Base-by-base conservation (phyloP, 306 rosid species). In the Begonia peltatifolia region DNA sequence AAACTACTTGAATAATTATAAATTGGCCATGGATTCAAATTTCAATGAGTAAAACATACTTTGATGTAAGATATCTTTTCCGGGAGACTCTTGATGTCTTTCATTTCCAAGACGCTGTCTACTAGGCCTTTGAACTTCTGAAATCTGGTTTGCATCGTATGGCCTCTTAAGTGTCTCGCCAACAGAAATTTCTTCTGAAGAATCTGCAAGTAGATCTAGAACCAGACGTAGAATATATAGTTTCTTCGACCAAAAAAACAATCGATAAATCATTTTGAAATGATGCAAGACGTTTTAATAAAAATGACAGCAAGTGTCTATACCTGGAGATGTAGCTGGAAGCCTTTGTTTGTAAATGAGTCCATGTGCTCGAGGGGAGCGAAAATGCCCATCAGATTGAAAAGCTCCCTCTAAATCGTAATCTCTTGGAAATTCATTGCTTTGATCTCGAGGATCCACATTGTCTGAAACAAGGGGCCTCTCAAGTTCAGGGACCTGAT, bases 321-420 rank as follows among this genome's bases (percentile, higher is more conserved):
- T 30, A 30, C 38, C 38, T 30, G 84, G 67, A 53, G 82, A 58
- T 60, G 63, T 42, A 36, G 60, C 9, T 11, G 71, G 78, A 54
- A 79, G 41, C 82, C 96, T 86, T 17, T 53, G 89, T 71, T 92
- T 92, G 60, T 80, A 66, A 72, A 81, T 53, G 62, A 81, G 83
- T 13, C 93, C 83, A 23, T 66, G 79, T 22, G 72, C 14, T 64
- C 64, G 58, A 5, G 88, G 78, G 3, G 88, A 77, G 61, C 73
- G 86, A 68, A 78, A 78, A 71, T 59, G 80, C 55, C 64, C 75
- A 56, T 89, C 95, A 71, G 30, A 75, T 15, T 68, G 83, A 42
- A 65, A 60, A 62, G 92, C 94, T 62, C 94, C 99, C 75, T 86
- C 96, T 48, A 81, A 84, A 79, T 92, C 87, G 50, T 79, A 81